Evolutionary conservation across 768 basidiomycete species (phyloP).

Genomic region (Pleurotus cornucopiae): DNA sequence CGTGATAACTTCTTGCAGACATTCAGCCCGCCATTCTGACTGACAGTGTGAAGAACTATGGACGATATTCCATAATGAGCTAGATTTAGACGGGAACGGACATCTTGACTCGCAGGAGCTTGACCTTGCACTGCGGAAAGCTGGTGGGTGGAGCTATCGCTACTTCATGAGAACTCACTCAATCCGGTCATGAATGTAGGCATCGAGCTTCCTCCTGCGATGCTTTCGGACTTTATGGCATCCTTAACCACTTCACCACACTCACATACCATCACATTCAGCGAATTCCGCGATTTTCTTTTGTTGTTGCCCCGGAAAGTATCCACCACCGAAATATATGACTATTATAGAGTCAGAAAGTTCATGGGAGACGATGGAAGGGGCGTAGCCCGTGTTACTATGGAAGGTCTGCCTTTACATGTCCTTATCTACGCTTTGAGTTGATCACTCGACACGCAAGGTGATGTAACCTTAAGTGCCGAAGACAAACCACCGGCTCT

Average conservation of each 20-base stretch:
- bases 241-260: conserved; percentile 70
- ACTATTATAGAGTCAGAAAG: conserved; percentile 68
- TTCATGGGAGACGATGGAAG: conserved; percentile 72
- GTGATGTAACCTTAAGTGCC: conserved; percentile 75
- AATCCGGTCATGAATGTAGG: conserved; percentile 38
- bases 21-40: conserved; percentile 9
- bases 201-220: conserved; percentile 62
- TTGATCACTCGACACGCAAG: conserved; percentile 30
- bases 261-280: conserved; percentile 68
- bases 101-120: conserved; percentile 58
- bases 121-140: conserved; percentile 48
- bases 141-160: conserved; percentile 44
- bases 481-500: conserved; percentile 58
- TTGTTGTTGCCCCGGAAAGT: conserved; percentile 79
- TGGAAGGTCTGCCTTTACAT: conserved; percentile 66
- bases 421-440: not conserved
- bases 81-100: conserved; percentile 89
- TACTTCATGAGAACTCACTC: conserved; percentile 15
- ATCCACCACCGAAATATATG: conserved; percentile 82
- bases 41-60: conserved; percentile 64
- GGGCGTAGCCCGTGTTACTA: conserved; percentile 76
- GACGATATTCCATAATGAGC: conserved; percentile 85
- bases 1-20: conserved; percentile 8
- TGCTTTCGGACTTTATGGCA: conserved; percentile 78
- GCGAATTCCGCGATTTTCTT: conserved; percentile 87